Evolutionary conservation across 345 rosid species (phyloP), one percentile per base, ranked within the genome.

Genomic region (Pistacia integerrima): DNA sequence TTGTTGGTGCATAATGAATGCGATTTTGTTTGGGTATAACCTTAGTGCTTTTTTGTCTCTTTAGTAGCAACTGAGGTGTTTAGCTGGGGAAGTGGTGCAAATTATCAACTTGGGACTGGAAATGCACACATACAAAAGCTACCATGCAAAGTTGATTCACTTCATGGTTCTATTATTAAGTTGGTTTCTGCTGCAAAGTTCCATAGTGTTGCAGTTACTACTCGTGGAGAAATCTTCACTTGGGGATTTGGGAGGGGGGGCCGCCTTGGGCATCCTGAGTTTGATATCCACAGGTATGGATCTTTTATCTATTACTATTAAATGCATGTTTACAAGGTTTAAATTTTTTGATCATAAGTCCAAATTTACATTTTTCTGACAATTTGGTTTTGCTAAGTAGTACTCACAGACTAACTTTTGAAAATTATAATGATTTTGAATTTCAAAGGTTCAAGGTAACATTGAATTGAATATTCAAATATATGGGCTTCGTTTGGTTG

Each of bases 201-300:
- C 81, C 99, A 96, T 71, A 93, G 99, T 82, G 88, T 89, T 69
- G 97, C 98, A 57, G 88, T 96, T 83, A 88, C 85, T 74, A 84
- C 84, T 58, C 66, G 60, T 74, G 99, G 99, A 80, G 89, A 93
- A 82, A 92, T 93, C 65, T 96, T 87, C 80, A 90, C 98, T 1
- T 96, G 99, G 99, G 99, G 99, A 14, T 96, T 92, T 82, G 99
- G 98, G 72, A 93, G 99, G 77, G 98, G 99, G 33, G 98, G 99
- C 28, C 94, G 99, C 75, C 99, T 96, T 87, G 99, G 99, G 75
- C 99, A 96, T 81, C 97, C 99, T 72, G 99, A 96, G 77, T 96
- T 96, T 85, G 97, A 96, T 81, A 96, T 96, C 80, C 99, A 96
- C 85, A 96, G 99, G 99, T 93, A 82, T 49, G 11, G 33, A 69